phyloP scores from a whole-genome alignment of 2,329 filamentous ascomycete genomes.

The Biscogniauxia sp. region DNA sequence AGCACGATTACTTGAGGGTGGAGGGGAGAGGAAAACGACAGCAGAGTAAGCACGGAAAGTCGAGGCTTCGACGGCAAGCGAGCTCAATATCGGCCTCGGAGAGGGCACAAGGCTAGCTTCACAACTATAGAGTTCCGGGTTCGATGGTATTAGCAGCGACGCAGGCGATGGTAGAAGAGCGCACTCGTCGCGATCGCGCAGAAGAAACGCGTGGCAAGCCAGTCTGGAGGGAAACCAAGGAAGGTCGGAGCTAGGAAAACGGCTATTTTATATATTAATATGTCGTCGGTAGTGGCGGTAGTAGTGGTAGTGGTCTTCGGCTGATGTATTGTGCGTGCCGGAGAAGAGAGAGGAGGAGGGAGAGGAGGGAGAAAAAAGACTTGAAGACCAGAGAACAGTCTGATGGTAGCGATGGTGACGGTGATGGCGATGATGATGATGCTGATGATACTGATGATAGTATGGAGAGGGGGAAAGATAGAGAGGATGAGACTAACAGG shows the following conservation, averaged over 20 bases:
- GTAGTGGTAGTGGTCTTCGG: neutral
- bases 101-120: neutral
- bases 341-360: neutral
- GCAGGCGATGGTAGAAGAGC: constrained; percentile 6
- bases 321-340: neutral
- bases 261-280: constrained; percentile 10
- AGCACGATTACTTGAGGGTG: constrained; percentile 1
- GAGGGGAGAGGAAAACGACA: constrained; percentile 7
- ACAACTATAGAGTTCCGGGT: neutral
- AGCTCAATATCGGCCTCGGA: neutral
- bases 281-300: neutral
- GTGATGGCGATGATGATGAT: no score
- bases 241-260: constrained; percentile 13
- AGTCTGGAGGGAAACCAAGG: constrained; percentile 13
- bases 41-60: constrained; percentile 6
- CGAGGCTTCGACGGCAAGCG: neutral
- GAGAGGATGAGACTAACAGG: neutral
- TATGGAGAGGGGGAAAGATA: neutral
- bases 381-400: no score
- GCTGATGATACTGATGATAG: neutral
- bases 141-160: constrained; percentile 11
- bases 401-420: no score
- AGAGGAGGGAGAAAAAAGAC: no score
- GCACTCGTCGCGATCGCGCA: constrained; percentile 5
- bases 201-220: constrained; percentile 19